These are phyloP conservation scores for Lanzia echinophila DNA, from an alignment of 2,329 filamentous ascomycete genomes.

Conservation along the genomic window DNA sequence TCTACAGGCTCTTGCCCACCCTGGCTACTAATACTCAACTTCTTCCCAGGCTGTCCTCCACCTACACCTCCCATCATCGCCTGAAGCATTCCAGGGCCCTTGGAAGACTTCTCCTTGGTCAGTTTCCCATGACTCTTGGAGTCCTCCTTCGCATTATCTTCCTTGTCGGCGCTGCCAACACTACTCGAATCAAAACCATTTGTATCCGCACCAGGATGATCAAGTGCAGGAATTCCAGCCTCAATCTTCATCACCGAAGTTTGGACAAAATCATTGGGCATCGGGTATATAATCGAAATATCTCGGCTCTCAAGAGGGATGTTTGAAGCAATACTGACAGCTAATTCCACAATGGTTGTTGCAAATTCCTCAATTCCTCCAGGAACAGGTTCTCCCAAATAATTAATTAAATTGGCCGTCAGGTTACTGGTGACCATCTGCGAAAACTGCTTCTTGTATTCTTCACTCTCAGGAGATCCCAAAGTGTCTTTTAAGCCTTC, in stretches of 20 bases:
- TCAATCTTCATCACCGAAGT: conserved; percentile 81
- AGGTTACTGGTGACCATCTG: conserved; percentile 62
- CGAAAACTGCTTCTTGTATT: conserved; percentile 63
- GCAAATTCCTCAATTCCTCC: conserved; percentile 80
- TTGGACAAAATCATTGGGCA: conserved; percentile 66
- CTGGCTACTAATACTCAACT: conserved; percentile 22
- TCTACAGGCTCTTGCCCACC: conserved; percentile 14
- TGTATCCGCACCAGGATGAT: conserved; percentile 30
- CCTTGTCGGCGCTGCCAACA: conserved; percentile 28
- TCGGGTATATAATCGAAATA: conserved; percentile 78
- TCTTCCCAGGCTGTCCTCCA: conserved; percentile 19
- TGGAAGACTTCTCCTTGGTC: conserved; percentile 25
- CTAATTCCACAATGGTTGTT: conserved; percentile 87
- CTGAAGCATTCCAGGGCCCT: conserved; percentile 33
- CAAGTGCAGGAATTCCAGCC: conserved; percentile 54
- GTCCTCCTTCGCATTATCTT: conserved; percentile 24
- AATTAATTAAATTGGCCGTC: conserved; percentile 62
- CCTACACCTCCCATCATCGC: conserved; percentile 24
- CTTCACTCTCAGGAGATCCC: conserved; percentile 54
- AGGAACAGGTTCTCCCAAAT: conserved; percentile 70
- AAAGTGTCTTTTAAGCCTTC: conserved; percentile 77
- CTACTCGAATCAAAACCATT: conserved; percentile 27
- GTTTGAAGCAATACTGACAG: conserved; percentile 77
- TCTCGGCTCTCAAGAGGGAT: conserved; percentile 87
- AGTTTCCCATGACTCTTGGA: conserved; percentile 25